Percentiles rank a stretch among this genome's conserved stretches.
Evolutionary conservation across 495 filamentous ascomycete species (phyloP).

Genomic region (Neurospora sp.): DNA sequence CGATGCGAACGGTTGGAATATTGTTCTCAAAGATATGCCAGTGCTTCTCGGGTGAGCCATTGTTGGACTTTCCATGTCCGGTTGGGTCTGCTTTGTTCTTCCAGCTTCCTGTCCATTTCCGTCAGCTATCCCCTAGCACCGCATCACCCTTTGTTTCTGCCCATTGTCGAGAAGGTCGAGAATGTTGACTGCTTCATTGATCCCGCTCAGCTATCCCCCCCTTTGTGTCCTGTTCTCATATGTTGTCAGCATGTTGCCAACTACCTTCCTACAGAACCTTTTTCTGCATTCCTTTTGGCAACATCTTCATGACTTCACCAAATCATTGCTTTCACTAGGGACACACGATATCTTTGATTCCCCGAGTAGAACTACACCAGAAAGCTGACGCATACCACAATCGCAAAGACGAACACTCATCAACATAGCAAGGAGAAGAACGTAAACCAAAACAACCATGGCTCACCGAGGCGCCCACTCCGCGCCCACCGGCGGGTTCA

Average conservation of each 20-base stretch:
- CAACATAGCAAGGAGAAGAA: neutral
- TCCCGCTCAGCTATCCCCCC: neutral
- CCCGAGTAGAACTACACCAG: neutral
- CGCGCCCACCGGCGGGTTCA: neutral
- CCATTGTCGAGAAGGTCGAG: neutral
- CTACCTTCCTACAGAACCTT: neutral
- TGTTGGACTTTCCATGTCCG: neutral
- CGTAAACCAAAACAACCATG: neutral
- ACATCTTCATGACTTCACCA: neutral
- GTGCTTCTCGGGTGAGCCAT: neutral
- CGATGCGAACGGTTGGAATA: neutral
- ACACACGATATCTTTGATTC: neutral
- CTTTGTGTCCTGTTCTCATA: neutral
- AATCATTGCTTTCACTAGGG: neutral
- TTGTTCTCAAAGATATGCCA: neutral
- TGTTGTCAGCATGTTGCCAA: neutral
- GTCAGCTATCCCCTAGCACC: neutral
- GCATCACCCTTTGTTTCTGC: neutral
- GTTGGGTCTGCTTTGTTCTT: neutral
- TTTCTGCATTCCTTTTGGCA: neutral
- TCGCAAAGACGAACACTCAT: neutral
- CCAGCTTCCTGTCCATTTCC: neutral
- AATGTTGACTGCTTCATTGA: neutral
- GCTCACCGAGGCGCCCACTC: neutral
- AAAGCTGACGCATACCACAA: neutral